Evolutionary conservation across 106 monocot species (phyloP), one percentile per base, ranked within the genome.

Genomic region (Dioscorea dumetorum): DNA sequence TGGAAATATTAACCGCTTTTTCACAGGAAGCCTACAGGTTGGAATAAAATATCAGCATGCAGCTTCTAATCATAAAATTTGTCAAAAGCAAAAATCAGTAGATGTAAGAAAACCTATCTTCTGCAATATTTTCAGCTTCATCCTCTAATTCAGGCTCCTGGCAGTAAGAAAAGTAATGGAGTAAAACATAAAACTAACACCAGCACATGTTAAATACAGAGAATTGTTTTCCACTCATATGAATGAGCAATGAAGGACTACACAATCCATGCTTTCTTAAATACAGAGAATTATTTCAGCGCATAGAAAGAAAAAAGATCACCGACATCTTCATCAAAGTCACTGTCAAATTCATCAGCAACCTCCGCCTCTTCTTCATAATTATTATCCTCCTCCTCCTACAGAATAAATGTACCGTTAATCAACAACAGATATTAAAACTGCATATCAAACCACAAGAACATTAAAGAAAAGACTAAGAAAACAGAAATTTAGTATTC

Each of bases 321-420:
- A 70, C 97, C 83, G 64, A 99, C 99, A 78, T 89, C 92, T 56
- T 92, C 93, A 54, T 87, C 76, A 71, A 99, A 99, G 74, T 99
- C 99, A 79, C 92, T 93, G 72, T 99, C 99, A 83, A 81, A 99
- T 60, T 80, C 82, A 74, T 99, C 99, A 70, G 72, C 80, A 69
- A 53, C 84, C 33, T 93, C 99, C 49, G 56, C 77, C 69, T 99
- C 99, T 74, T 90, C 85, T 76, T 87, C 80, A 70, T 99, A 99
- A 63, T 81, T 90, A 68, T 63, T 75, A 78, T 99, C 99, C 56
- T 87, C 33, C 13, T 93, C 99, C 22, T 99, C 99, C 99, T 99
- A 78, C 5, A 67, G 24, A 67, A 60, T 11, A 59, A 61, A 60
- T 2, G 41, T 3, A 41, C 0, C 41, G 6, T 41, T 3, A 8